These are phyloP conservation scores for Abortiporus biennis DNA, from an alignment of 1,284 basidiomycete genomes.

Conservation along the genomic window DNA sequence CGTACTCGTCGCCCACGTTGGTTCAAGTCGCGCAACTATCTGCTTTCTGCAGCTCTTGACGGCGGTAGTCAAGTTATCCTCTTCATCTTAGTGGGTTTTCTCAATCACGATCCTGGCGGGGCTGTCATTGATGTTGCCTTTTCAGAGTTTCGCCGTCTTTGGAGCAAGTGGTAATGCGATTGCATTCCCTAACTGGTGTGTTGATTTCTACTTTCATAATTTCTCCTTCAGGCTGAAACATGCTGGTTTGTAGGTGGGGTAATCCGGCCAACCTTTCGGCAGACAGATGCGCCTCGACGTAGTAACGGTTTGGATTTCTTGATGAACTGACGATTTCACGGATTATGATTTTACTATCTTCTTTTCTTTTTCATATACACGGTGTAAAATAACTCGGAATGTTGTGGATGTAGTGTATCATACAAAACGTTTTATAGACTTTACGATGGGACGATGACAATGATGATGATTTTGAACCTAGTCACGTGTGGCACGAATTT, in stretches of 20 bases:
- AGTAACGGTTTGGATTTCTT: not conserved
- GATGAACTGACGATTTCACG: not conserved
- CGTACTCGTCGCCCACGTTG: conserved; percentile 36
- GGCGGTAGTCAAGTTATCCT: conserved; percentile 43
- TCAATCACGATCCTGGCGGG: not conserved
- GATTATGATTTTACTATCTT: not conserved
- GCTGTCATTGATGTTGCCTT: not conserved
- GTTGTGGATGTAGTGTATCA: too few species aligned
- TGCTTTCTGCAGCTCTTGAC: conserved; percentile 38
- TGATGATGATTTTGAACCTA: too few species aligned
- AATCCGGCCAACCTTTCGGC: conserved; percentile 24
- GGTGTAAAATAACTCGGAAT: too few species aligned
- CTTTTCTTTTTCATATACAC: too few species aligned
- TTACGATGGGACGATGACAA: too few species aligned
- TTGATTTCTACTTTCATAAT: too few species aligned
- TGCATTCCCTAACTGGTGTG: conserved; percentile 40
- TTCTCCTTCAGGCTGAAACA: conserved; percentile 8
- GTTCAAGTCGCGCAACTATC: conserved; percentile 48
- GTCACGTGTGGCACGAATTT: too few species aligned
- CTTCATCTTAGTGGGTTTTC: conserved; percentile 31
- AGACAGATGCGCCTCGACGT: conserved; percentile 19
- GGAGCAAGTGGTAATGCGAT: conserved; percentile 54
- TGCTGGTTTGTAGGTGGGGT: conserved; percentile 20
- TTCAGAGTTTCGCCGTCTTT: conserved; percentile 60
- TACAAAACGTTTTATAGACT: too few species aligned